Evolutionary conservation across 805 yeast species (phyloP), one percentile per base, ranked within the genome.

Genomic region (Starmerella bombi): DNA sequence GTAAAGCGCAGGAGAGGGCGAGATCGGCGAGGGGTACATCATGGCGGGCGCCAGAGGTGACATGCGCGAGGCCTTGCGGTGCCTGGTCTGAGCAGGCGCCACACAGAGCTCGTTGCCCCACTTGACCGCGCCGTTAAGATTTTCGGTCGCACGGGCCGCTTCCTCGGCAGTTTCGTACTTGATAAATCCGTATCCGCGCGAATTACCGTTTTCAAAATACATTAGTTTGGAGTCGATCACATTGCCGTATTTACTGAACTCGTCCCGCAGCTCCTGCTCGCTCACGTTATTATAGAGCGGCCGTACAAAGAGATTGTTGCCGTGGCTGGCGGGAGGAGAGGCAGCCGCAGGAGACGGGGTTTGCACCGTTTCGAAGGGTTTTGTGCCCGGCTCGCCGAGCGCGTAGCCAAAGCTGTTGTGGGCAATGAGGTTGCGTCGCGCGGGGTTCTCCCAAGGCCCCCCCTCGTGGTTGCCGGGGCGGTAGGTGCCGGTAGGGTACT

Each of bases 151-250:
- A 52, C 68, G 65, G 36, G 74, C 70, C 6, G 93, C 91, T 53
- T 75, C 71, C 36, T 72, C 63, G 41, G 80, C 77, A 46, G 63
- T 63, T 52, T 73, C 75, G 55, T 70, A 82, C 60, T 84, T 80
- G 40, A 81, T 82, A 63, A 82, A 82, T 34, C 91, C 93, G 56
- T 78, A 82, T 17, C 91, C 86, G 56, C 75, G 72, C 18, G 88
- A 78, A 44, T 64, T 64, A 25, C 65, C 67, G n/a, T 48, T 42
- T 29, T 63, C 66, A 41, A 63, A 67, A 3, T 74, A 70, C 61
- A 75, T 73, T 20, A 74, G 63, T 41, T 71, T 71, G 3, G 74
- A 71, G 32, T 76, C 70, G 7, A 70, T 64, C 27, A 75, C 69
- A 21, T 59, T 62, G 12, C 81, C 80, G 55, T 59, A 74, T 37